Evolutionary conservation across 225 moss, liverwort and hornwort genomes (phyloP).

Genomic region (Marchantia paleacea): DNA sequence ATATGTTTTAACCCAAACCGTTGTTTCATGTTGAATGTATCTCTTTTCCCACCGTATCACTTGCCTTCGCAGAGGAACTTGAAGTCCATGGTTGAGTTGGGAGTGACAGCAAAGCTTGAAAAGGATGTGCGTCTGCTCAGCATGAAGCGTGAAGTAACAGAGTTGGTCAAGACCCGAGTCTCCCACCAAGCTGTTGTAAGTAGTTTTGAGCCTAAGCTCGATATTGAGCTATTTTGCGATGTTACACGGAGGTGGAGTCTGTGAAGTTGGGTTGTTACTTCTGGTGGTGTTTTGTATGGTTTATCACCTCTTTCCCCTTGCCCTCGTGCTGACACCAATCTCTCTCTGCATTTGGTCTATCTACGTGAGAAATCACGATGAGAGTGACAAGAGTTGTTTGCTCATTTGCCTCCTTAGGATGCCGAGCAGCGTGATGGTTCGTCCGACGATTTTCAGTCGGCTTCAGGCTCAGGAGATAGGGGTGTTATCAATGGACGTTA

Average conservation of each 20-base stretch:
- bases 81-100: constrained; percentile 98
- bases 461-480: constrained; percentile 48
- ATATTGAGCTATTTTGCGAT: too few species aligned
- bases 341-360: neutral
- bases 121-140: constrained; percentile 90
- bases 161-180: constrained; percentile 79
- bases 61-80: constrained; percentile 66
- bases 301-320: neutral
- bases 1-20: too few species aligned
- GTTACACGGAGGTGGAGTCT: too few species aligned
- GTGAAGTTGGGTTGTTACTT: too few species aligned
- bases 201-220: neutral
- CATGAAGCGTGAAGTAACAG: constrained; percentile 94
- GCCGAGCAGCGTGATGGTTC: constrained; percentile 67
- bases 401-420: constrained; percentile 32
- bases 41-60: neutral
- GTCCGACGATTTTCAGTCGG: constrained; percentile 74
- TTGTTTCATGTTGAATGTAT: neutral
- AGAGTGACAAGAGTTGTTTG: too few species aligned
- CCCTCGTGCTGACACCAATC: neutral
- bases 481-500: constrained; percentile 54
- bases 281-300: neutral
- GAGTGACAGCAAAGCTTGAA: constrained; percentile 89
- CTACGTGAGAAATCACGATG: too few species aligned
- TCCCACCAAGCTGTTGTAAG: constrained; percentile 29